Conservation (phyloP, 75 land plant species). For the Cupressus sempervirens region DNA sequence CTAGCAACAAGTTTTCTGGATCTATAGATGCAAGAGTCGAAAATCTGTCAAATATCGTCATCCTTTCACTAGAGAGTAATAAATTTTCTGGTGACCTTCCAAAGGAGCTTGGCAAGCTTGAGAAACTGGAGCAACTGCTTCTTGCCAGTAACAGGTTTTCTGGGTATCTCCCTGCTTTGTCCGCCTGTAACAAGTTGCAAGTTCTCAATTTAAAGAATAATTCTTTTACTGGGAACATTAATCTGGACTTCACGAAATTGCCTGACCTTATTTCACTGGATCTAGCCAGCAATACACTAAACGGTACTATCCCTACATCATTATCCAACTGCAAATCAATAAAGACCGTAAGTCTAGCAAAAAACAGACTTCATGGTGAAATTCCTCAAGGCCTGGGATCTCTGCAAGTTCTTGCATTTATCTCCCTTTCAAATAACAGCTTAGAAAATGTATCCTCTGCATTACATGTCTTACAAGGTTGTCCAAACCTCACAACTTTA, state of each 20-base stretch:
- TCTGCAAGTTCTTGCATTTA: conserved; percentile 23
- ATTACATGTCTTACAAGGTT: conserved; percentile 31
- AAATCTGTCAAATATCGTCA: conserved; percentile 29
- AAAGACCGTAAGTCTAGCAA: conserved; percentile 20
- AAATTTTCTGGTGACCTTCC: conserved; percentile 41
- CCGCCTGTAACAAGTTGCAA: conserved; percentile 18
- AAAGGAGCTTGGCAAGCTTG: conserved; percentile 23
- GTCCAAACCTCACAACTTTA: conserved; percentile 30
- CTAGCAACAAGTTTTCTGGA: conserved; percentile 24
- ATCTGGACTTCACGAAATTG: conserved; percentile 26
- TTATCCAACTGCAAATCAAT: conserved; percentile 23
- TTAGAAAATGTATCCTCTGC: conserved; percentile 24
- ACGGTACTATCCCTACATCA: conserved; percentile 27
- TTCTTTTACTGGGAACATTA: conserved; percentile 17
- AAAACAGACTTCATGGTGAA: conserved; percentile 28
- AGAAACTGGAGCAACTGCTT: conserved; percentile 18
- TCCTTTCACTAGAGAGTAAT: conserved; percentile 36
- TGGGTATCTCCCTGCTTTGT: conserved; percentile 34
- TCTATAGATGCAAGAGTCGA: conserved; percentile 4
- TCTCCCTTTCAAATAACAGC: conserved; percentile 34
- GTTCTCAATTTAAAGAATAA: conserved; percentile 34
- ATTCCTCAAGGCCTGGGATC: conserved; percentile 33
- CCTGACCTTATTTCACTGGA: conserved; percentile 25
- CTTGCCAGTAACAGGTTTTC: conserved; percentile 25
- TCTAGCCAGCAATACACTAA: conserved; percentile 32